Evolutionary conservation across 176 grass and related monocot species (phyloP), one percentile per base, ranked within the genome.

Genomic region (Raddia distichophylla): DNA sequence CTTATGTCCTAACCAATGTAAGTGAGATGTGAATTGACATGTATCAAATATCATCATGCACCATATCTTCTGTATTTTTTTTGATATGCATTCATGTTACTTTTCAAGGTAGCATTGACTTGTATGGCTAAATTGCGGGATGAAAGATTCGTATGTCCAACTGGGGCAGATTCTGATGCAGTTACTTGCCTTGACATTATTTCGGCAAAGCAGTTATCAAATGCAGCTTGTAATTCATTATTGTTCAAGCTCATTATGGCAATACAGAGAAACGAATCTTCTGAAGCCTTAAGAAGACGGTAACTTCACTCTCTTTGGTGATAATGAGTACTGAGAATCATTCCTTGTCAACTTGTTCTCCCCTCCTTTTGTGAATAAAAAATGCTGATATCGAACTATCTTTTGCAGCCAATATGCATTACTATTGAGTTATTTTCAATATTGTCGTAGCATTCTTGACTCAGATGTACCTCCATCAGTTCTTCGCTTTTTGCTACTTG

Each of bases 121-220:
- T 98, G 92, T 82, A 95, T 98, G 92, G 95, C 95, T 68, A 98
- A 98, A 86, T 76, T 98, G 58, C 82, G 95, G 73, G 95, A 98
- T 75, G 95, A 98, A 87, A 95, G 92, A 83, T 98, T 95, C 68
- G 50, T 91, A 59, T 98, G 90, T 81, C 90, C 90, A 79, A 78
- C 57, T 73, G 84, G 90, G 73, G 80, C 87, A 2, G 90, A 98
- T 84, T 95, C 95, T 85, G 95, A 98, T 88, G 89, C 66, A 45
- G 93, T 98, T 55, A 91, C 89, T 18, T 91, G 90, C 51, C 57
- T 94, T 85, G 92, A 98, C 67, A 93, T 98, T 75, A 91, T 98
- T 78, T 91, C 79, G 2, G 84, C 78, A 44, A 98, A 93, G 43
- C 88, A 98, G 75, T 87, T 98, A 80, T 83, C 90, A 74, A 95